Evolutionary conservation across 2,329 filamentous ascomycete genomes (phyloP), one percentile per base, ranked within the genome.

Genomic region (Leptosphaerulina australis): DNA sequence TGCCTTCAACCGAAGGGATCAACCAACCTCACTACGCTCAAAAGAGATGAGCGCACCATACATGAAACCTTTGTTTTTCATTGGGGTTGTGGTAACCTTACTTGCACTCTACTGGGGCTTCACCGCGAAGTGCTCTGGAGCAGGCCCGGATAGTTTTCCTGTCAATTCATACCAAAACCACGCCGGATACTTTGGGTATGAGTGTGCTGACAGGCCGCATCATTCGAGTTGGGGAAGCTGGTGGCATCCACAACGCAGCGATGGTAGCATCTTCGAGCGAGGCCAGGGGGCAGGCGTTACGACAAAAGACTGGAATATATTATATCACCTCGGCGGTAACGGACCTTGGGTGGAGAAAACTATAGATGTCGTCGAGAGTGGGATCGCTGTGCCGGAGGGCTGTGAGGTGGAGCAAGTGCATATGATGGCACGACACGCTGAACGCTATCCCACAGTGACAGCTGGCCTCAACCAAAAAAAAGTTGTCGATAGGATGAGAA

Each of bases 361-460:
- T 1, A 66, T 74, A 30, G 74, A 76, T 28, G 61, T 75, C 2
- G 64, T 76, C 11, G 69, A 70, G 10, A 69, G 68, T 6, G 75
- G 74, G 4, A 71, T 79, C 36, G 71, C 68, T 1, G 63, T 76
- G 4, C 81, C 81, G 0, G 63, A 73, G 5, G 75, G 75, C 2
- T 84, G 82, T 58, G 62, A 67, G 12, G 73, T 84, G 5, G 78
- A 83, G 48, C 81, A 84, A 62, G 76, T 83, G n/a, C 81, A 84
- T 65, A 80, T 84, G 81, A 79, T 84, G 72, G 80, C 82, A 15
- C 76, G 82, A 30, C 82, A 85, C 70, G 79, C 74, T 17, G 82
- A 83, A 62, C 72, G 82, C 60, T 84, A 83, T 67, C 82, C 82
- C 1, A 84, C 81, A 0, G 66, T 64, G 26, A 75, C 69, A 52